Evolutionary conservation across 148 eudicot species (phyloP).

Genomic region (Spergularia bocconei): DNA sequence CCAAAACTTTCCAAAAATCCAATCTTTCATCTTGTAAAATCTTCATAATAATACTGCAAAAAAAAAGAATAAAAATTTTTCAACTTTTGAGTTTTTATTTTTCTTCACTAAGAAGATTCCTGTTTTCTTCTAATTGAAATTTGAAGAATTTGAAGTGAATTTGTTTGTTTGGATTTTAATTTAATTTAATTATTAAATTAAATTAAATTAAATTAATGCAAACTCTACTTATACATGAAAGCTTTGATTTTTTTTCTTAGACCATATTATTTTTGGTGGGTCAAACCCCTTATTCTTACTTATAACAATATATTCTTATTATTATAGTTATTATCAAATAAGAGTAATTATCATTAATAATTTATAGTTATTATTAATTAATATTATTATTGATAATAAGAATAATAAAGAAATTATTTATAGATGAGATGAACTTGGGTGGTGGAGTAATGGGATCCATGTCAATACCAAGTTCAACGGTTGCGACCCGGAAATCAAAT

Average conservation of each 20-base stretch:
- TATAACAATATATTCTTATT: neutral
- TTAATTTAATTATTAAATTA: too few species aligned
- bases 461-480: constrained; percentile 43
- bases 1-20: constrained; percentile 13
- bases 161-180: neutral
- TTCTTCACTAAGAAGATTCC: constrained; percentile 12
- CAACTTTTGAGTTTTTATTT: neutral
- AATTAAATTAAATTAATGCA: constrained; percentile 14
- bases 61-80: constrained; percentile 16
- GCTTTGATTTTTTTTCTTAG: constrained; percentile 18
- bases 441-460: constrained; percentile 50
- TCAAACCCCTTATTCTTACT: constrained; percentile 23
- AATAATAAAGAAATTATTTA: neutral
- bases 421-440: constrained; percentile 64
- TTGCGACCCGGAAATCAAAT: constrained; percentile 42
- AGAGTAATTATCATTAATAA: neutral
- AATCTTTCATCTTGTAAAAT: constrained; percentile 6
- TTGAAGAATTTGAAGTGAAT: constrained; percentile 4
- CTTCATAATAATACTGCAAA: neutral
- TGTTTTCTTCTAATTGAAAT: neutral
- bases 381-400: neutral
- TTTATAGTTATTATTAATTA: neutral
- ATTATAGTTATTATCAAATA: neutral
- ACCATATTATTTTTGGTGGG: constrained; percentile 17
- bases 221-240: constrained; percentile 10